These are phyloP conservation scores for Monascus purpureus DNA, from an alignment of 495 filamentous ascomycete species.

Conservation along the genomic window DNA sequence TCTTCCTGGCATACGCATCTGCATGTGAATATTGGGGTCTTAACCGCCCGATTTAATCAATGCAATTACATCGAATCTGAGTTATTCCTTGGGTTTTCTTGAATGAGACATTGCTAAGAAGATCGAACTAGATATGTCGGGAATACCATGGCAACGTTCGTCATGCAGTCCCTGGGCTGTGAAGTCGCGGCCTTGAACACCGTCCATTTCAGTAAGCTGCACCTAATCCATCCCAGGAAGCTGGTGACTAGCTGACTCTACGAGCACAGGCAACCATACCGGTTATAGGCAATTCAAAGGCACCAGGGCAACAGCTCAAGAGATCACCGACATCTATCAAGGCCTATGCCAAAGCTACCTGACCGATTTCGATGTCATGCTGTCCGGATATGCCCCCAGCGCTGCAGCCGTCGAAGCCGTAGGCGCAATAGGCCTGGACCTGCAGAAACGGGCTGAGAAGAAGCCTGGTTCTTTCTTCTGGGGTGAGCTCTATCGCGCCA, in stretches of 20 bases:
- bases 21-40: too few species aligned
- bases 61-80: too few species aligned
- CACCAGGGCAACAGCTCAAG: constrained; percentile 59
- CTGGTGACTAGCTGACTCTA: not conserved
- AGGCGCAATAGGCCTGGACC: constrained; percentile 66
- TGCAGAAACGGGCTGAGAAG: constrained; percentile 48
- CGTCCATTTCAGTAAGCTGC: constrained; percentile 74
- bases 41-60: too few species aligned
- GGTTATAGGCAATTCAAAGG: constrained; percentile 82
- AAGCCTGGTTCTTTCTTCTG: constrained; percentile 80
- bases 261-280: constrained; percentile 70
- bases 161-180: constrained; percentile 83
- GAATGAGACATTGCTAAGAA: constrained; percentile 5
- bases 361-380: constrained; percentile 77
- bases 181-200: constrained; percentile 90
- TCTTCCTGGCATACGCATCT: constrained; percentile 1
- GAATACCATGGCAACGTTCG: constrained; percentile 87
- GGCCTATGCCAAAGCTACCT: constrained; percentile 72
- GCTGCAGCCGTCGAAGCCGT: constrained; percentile 72
- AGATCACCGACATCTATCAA: constrained; percentile 73
- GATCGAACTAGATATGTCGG: constrained; percentile 65
- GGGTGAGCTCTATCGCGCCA: too few species aligned
- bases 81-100: constrained; percentile 4
- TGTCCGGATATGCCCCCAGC: constrained; percentile 85
- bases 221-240: constrained; percentile 1